These are phyloP conservation scores for sunflower (Helianthus annuus) DNA, from an alignment of 129 eudicot species.

Conservation along the genomic window DNA sequence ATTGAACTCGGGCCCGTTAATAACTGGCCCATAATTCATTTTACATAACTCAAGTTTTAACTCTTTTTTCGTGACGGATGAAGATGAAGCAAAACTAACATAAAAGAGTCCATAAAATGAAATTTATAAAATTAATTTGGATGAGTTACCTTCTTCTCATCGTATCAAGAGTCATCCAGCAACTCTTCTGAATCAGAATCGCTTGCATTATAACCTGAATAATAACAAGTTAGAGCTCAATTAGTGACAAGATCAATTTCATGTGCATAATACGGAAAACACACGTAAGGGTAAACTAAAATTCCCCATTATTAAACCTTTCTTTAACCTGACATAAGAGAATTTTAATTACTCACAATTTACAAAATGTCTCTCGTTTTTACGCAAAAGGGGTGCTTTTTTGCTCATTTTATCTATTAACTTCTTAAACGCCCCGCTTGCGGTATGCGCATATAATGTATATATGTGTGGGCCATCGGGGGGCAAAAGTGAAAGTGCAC, in stretches of 20 bases:
- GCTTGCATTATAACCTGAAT: constrained; percentile 79
- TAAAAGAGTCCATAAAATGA: not conserved
- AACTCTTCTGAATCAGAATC: constrained; percentile 85
- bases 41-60: not conserved
- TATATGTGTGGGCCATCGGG: too few relatives aligned
- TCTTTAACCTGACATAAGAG: not conserved
- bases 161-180: constrained; percentile 54
- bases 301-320: not conserved
- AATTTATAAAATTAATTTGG: not conserved
- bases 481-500: too few relatives aligned
- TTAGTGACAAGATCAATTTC: not conserved
- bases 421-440: too few relatives aligned
- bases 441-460: too few relatives aligned
- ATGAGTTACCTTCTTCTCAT: constrained; percentile 28
- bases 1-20: too few relatives aligned
- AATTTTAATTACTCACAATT: not conserved
- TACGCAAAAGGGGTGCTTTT: not conserved
- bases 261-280: too few relatives aligned
- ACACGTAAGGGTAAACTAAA: not conserved
- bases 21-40: too few relatives aligned
- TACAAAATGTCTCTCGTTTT: not conserved
- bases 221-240: not conserved
- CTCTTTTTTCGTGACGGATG: not conserved
- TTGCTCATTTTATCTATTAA: not conserved
- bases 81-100: not conserved